Conservation (phyloP, 805 yeast species). For the Starmera caribaea region DNA sequence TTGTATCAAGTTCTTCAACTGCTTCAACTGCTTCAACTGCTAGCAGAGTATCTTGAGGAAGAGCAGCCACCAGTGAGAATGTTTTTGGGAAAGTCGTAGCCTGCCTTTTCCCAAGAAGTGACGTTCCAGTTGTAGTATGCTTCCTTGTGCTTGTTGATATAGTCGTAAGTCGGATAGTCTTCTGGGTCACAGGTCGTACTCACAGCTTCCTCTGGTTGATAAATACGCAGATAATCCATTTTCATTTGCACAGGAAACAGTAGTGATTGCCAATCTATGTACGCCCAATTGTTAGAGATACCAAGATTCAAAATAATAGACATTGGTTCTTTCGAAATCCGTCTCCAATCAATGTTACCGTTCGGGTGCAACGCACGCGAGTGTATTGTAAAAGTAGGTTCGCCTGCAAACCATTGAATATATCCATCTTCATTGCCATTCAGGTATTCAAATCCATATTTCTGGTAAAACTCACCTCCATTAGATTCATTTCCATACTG, state of each 20-base stretch:
- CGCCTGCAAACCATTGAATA: conserved; percentile 80
- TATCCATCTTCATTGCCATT: conserved; percentile 68
- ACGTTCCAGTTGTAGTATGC: conserved; percentile 64
- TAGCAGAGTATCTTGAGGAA: conserved; percentile 17
- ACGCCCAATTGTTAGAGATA: conserved; percentile 85
- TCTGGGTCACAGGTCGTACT: conserved; percentile 78
- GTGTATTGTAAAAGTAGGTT: conserved; percentile 65
- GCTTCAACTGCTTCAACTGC: too few relatives aligned
- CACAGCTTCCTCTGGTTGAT: conserved; percentile 63
- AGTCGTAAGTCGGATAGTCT: conserved; percentile 77
- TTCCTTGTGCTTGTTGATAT: conserved; percentile 57
- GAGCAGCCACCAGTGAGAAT: conserved; percentile 41
- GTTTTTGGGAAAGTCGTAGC: conserved; percentile 62
- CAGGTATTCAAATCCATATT: conserved; percentile 67
- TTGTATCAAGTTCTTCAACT: too few relatives aligned
- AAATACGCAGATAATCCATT: conserved; percentile 82
- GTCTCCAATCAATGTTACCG: conserved; percentile 82
- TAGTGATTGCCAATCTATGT: conserved; percentile 79
- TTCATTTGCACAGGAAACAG: conserved; percentile 69
- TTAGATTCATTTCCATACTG: conserved; percentile 38
- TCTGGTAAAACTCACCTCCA: conserved; percentile 49
- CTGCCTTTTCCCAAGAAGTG: conserved; percentile 71
- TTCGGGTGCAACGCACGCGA: conserved; percentile 76
- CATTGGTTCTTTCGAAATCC: conserved; percentile 88
- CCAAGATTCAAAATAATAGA: conserved; percentile 80